phyloP scores from a whole-genome alignment of 306 rosid genomes.

The Ceratonia siliqua region DNA sequence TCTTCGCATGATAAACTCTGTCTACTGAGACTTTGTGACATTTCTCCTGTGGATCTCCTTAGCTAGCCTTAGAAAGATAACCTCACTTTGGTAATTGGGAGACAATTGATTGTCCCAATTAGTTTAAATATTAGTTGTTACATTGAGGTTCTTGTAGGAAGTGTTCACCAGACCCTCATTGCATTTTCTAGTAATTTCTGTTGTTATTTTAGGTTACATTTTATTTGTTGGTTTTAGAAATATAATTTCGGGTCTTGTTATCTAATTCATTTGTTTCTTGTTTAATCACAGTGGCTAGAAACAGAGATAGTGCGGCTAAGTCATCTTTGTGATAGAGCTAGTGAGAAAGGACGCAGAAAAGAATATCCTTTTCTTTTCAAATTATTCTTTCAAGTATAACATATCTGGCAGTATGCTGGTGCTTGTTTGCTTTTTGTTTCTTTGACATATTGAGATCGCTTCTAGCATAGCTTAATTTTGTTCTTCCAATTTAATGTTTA shows the following conservation, averaged over 20 bases:
- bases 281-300: constrained; percentile 83
- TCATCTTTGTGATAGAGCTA: constrained; percentile 99
- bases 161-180: neutral
- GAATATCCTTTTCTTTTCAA: constrained; percentile 80
- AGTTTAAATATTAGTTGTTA: neutral
- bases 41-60: neutral
- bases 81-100: neutral
- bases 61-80: neutral
- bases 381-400: neutral
- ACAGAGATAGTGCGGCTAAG: constrained; percentile 83
- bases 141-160: neutral
- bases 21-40: neutral
- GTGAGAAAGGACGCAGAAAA: constrained; percentile 91
- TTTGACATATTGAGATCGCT: neutral
- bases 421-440: constrained; percentile 11
- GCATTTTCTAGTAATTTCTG: neutral
- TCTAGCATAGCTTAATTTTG: constrained; percentile 5
- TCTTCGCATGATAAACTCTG: neutral
- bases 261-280: constrained; percentile 31
- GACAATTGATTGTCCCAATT: neutral
- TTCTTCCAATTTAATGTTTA: constrained; percentile 10
- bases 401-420: constrained; percentile 18
- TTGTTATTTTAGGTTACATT: neutral
- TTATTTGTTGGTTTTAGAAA: constrained; percentile 9
- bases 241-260: neutral